Evolutionary conservation across 805 yeast genomes (phyloP), one percentile per base, ranked within the genome.

Genomic region (Wickerhamiella siamensis): DNA sequence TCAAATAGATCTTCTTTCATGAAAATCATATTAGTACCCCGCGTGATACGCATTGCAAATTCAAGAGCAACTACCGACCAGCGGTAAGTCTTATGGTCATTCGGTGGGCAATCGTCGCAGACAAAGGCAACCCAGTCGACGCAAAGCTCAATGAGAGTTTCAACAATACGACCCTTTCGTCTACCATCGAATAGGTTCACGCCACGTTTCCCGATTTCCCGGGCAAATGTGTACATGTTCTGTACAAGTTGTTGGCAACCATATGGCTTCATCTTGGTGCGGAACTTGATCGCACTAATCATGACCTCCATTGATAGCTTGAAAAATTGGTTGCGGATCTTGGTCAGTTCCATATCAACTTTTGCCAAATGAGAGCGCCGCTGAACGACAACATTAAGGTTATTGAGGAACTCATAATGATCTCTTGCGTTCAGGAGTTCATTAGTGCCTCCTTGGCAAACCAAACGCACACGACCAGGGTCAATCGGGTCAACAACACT

Each of bases 11-110:
- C 82, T 47, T 83, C 82, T 43, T 74, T 76, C 43, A 91, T 65
- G 0, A 87, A 80, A 40, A 88, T 63, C 33, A 91, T 86, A 54
- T 88, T 87, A 56, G 81, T 81, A 1, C 95, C 95, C 40, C 79
- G 71, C 0, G 95, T 86, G 74, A 88, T 78, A 50, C 80, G 84
- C 94, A 86, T 84, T 0, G 95, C 93, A 67, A 84, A 88, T 55
- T 91, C 98, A 51, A 91, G 68, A 0, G 98, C 97, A 12, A 83
- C 70, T 19, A 91, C 97, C 60, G 95, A 84, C 95, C 96, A 91
- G 52, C 94, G 69, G 56, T 91, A 91, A 0, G 97, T 88, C 52
- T 77, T 81, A 42, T 80, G 72, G 50, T 88, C 96, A 0, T 94
- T 79, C 1, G 96, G 95, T 14, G 77, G 77, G 63, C 98, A 91